A percentile compares a stretch with the other conserved stretches of the same genome.
Conservation (phyloP, 2,329 filamentous ascomycete species). For the Lachnellula hyalina region DNA sequence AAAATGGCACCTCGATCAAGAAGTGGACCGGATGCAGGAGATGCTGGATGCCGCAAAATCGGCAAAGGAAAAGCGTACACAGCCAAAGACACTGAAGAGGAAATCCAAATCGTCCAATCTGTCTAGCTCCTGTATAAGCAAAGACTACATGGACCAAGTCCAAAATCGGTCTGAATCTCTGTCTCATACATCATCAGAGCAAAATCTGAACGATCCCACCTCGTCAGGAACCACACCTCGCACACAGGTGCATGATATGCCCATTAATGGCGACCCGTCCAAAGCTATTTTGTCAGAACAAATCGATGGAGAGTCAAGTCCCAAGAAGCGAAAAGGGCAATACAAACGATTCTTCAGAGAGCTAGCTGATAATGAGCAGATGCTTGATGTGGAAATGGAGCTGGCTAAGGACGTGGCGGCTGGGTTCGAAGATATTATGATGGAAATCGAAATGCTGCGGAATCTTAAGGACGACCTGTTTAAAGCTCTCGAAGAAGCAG, state of each 20-base stretch:
- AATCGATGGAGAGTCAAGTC: not conserved
- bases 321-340: not conserved
- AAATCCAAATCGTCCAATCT: not conserved
- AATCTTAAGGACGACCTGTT: not conserved
- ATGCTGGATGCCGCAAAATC: too few species aligned
- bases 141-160: not conserved
- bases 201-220: not conserved
- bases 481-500: not conserved
- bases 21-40: too few species aligned
- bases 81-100: not conserved
- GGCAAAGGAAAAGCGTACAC: not conserved
- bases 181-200: too few species aligned
- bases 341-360: slow-evolving; percentile 9
- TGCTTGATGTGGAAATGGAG: not conserved
- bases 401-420: not conserved
- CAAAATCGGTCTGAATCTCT: not conserved
- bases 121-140: not conserved
- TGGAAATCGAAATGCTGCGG: slow-evolving; percentile 4
- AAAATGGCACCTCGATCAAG: too few species aligned
- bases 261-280: not conserved
- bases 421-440: not conserved
- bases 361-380: not conserved
- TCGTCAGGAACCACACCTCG: not conserved
- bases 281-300: not conserved
- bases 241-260: not conserved